These are phyloP conservation scores for Protoeuglena noctilucae DNA, from an alignment of 139 green algal genomes.

Conservation along the genomic window DNA sequence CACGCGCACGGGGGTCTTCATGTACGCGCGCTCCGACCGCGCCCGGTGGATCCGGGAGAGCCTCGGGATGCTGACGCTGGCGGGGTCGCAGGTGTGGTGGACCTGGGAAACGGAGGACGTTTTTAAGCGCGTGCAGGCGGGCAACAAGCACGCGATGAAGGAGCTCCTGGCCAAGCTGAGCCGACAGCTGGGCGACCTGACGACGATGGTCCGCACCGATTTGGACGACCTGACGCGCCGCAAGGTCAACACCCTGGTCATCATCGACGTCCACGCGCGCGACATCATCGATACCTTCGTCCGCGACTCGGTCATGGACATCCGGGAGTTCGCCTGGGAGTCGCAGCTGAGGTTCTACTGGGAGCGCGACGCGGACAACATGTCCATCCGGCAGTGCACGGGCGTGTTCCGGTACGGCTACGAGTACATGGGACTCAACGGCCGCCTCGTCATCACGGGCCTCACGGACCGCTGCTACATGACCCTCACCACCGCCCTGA, in stretches of 20 bases:
- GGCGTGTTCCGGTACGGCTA: slow-evolving; percentile 59
- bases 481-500: slow-evolving; percentile 67
- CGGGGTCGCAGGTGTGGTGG: slow-evolving; percentile 76
- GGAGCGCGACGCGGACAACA: slow-evolving; percentile 49
- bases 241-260: slow-evolving; percentile 76
- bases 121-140: slow-evolving; percentile 43
- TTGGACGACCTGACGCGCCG: slow-evolving; percentile 44
- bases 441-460: slow-evolving; percentile 60
- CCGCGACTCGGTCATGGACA: slow-evolving; percentile 59
- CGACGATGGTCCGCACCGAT: slow-evolving; percentile 54
- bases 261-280: slow-evolving; percentile 67
- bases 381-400: slow-evolving; percentile 64
- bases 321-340: slow-evolving; percentile 71
- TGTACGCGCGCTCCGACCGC: slow-evolving; percentile 42
- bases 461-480: slow-evolving; percentile 78
- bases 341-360: slow-evolving; percentile 69
- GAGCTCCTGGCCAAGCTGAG: slow-evolving; percentile 47
- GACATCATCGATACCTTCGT: slow-evolving; percentile 76
- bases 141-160: slow-evolving; percentile 69
- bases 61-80: slow-evolving; percentile 75
- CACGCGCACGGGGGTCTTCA: slow-evolving; percentile 58
- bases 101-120: slow-evolving; percentile 78
- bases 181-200: slow-evolving; percentile 53
- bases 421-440: slow-evolving; percentile 73
- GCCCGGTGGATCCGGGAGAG: slow-evolving; percentile 61